Conservation (phyloP, 192 early-diverging fungal genomes). For the Coemansia umbellata region DNA sequence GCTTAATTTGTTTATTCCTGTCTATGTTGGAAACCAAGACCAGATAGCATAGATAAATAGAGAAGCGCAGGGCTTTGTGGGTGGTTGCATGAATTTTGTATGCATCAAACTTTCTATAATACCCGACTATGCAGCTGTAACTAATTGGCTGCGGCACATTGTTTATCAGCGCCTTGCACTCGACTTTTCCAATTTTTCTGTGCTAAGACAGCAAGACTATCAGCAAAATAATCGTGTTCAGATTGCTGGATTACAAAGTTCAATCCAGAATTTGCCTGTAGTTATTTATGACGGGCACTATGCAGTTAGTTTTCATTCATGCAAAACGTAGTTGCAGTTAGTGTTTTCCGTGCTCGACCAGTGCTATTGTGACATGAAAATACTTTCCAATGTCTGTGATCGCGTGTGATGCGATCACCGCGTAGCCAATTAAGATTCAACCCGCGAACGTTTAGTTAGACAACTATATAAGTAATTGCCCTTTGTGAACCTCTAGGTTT, state of each 20-base stretch:
- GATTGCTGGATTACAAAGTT: constrained; percentile 61
- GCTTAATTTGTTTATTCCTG: constrained; percentile 62
- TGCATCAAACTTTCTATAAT: constrained; percentile 76
- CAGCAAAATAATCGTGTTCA: constrained; percentile 70
- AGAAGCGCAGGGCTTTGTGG: constrained; percentile 57
- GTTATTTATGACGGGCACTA: constrained; percentile 60
- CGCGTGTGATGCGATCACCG: constrained; percentile 29
- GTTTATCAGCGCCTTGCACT: constrained; percentile 64
- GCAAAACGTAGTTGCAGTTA: constrained; percentile 55
- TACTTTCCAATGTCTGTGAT: constrained; percentile 45
- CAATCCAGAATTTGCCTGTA: constrained; percentile 63
- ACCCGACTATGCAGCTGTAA: constrained; percentile 64
- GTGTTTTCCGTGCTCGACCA: constrained; percentile 14
- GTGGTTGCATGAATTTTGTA: constrained; percentile 64
- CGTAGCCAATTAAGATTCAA: no score
- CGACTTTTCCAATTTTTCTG: constrained; percentile 60
- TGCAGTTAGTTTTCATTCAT: constrained; percentile 67
- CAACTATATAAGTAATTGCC: no score
- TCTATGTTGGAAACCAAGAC: constrained; percentile 54
- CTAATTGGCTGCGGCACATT: constrained; percentile 44
- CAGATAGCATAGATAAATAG: constrained; percentile 61
- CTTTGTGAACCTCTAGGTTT: no score
- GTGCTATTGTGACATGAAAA: constrained; percentile 3
- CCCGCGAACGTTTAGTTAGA: no score
- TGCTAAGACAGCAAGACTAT: constrained; percentile 67